These are phyloP conservation scores for Aspergillus aculeatus DNA, from an alignment of 2,329 filamentous ascomycete species.

Conservation along the genomic window DNA sequence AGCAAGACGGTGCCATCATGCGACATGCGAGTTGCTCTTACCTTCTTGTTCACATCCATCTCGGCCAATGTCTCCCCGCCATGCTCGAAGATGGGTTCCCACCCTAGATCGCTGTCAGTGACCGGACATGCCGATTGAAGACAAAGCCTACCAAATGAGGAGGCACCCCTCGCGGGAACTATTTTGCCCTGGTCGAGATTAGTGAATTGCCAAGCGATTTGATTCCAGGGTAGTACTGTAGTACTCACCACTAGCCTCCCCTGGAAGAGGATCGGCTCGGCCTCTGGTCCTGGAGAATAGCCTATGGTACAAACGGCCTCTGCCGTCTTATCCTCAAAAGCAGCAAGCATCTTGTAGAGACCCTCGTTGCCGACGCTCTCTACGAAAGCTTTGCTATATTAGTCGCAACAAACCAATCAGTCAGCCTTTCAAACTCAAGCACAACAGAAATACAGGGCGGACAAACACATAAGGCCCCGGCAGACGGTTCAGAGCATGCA, in stretches of 20 bases:
- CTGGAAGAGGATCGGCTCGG: slow-evolving; percentile 78
- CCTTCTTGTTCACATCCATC: slow-evolving; percentile 68
- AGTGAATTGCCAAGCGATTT: not conserved
- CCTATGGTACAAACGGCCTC: slow-evolving; percentile 89
- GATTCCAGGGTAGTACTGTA: too few species aligned
- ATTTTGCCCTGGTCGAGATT: slow-evolving; percentile 60
- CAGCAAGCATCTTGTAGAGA: slow-evolving; percentile 76
- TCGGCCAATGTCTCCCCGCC: slow-evolving; percentile 82
- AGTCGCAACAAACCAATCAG: not conserved
- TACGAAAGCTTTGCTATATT: slow-evolving; percentile 80
- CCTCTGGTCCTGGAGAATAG: slow-evolving; percentile 74
- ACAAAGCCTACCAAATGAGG: slow-evolving; percentile 66
- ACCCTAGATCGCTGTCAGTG: slow-evolving; percentile 55
- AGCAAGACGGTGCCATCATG: not conserved
- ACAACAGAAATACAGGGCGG: not conserved
- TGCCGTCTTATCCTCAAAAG: slow-evolving; percentile 80
- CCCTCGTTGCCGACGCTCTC: slow-evolving; percentile 71
- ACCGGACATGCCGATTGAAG: slow-evolving; percentile 9
- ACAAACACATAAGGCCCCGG: slow-evolving; percentile 85
- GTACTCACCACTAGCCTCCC: slow-evolving; percentile 45
- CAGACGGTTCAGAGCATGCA: slow-evolving; percentile 75
- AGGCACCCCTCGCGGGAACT: slow-evolving; percentile 70
- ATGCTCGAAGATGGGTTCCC: slow-evolving; percentile 89
- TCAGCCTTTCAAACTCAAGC: not conserved
- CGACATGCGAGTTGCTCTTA: not conserved